phyloP scores from a whole-genome alignment of 352 stramenopile species.

The Phytophthora macrochlamydospora region DNA sequence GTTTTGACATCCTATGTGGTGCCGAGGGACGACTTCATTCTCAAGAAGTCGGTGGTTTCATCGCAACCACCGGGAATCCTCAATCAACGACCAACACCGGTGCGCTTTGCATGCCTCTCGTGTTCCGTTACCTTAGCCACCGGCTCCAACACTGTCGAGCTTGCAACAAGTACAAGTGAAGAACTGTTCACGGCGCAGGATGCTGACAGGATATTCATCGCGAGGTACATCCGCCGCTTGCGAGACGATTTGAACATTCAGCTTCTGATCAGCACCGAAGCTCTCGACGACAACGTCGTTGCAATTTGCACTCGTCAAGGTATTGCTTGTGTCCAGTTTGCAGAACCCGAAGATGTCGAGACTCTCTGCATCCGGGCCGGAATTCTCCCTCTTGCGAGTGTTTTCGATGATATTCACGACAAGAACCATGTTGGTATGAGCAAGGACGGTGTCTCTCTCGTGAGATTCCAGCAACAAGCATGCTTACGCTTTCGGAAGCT shows the following conservation, averaged over 20 bases:
- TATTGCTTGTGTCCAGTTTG: slow-evolving; percentile 69
- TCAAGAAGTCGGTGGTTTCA: slow-evolving; percentile 55
- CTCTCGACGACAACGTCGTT: slow-evolving; percentile 47
- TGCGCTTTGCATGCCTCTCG: slow-evolving; percentile 55
- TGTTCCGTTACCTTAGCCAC: slow-evolving; percentile 34
- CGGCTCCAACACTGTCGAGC: slow-evolving; percentile 46
- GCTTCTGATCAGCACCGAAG: slow-evolving; percentile 56
- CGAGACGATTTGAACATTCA: slow-evolving; percentile 26
- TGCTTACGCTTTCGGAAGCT: slow-evolving; percentile 48
- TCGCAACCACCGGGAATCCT: slow-evolving; percentile 48
- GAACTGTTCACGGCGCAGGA: slow-evolving; percentile 36
- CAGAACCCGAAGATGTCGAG: slow-evolving; percentile 54
- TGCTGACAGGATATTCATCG: slow-evolving; percentile 30
- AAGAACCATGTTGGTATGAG: slow-evolving; percentile 46
- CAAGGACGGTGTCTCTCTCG: slow-evolving; percentile 21
- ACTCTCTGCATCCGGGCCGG: slow-evolving; percentile 42
- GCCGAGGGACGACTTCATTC: slow-evolving; percentile 47
- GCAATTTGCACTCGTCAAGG: slow-evolving; percentile 44
- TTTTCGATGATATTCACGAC: slow-evolving; percentile 51
- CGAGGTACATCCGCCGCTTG: slow-evolving; percentile 33
- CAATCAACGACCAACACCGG: not conserved
- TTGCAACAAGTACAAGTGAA: slow-evolving; percentile 23
- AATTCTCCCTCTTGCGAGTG: slow-evolving; percentile 49
- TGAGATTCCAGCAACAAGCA: slow-evolving; percentile 48
- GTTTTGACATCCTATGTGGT: slow-evolving; percentile 48